phyloP scores from a whole-genome alignment of 2,329 filamentous ascomycete genomes.

The Curvularia sp. region DNA sequence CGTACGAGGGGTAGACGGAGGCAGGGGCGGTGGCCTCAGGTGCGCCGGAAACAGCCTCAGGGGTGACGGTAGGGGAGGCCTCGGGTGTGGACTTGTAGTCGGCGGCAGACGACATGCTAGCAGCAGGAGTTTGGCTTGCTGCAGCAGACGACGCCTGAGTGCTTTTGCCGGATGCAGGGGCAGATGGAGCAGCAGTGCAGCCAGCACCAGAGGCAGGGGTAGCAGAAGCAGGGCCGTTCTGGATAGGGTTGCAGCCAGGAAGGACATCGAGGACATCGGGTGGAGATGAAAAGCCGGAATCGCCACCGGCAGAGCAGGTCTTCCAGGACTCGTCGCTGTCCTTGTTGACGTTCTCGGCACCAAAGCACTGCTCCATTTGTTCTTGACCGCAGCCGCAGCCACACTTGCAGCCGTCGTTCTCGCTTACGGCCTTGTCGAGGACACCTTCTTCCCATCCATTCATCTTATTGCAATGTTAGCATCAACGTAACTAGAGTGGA shows the following conservation, averaged over 20 bases:
- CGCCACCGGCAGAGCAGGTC: constrained; percentile 33
- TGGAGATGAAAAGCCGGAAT: constrained; percentile 24
- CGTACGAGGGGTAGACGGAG: constrained; percentile 10
- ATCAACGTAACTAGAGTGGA: no score
- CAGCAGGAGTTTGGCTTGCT: constrained; percentile 11
- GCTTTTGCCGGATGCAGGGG: constrained; percentile 13
- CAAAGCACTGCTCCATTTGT: constrained; percentile 49
- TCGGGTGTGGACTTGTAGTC: constrained; percentile 6
- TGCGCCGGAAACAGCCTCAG: background rate
- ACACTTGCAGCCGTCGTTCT: constrained; percentile 47
- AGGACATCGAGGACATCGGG: constrained; percentile 37
- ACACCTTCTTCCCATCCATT: constrained; percentile 50
- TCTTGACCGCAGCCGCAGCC: constrained; percentile 47
- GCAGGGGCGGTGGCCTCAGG: constrained; percentile 10
- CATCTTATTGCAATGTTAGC: constrained; percentile 15
- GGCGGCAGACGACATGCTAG: constrained; percentile 5
- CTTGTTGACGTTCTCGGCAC: constrained; percentile 44
- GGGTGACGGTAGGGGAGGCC: background rate
- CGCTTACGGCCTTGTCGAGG: constrained; percentile 44
- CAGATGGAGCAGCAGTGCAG: constrained; percentile 31
- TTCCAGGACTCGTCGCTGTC: constrained; percentile 38
- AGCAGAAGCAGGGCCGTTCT: constrained; percentile 44
- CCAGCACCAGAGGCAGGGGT: constrained; percentile 36
- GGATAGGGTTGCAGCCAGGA: constrained; percentile 51
- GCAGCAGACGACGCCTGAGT: constrained; percentile 3